These are phyloP conservation scores for Paracoccidioides brasiliensis DNA, from an alignment of 2,329 filamentous ascomycete genomes.

Conservation along the genomic window DNA sequence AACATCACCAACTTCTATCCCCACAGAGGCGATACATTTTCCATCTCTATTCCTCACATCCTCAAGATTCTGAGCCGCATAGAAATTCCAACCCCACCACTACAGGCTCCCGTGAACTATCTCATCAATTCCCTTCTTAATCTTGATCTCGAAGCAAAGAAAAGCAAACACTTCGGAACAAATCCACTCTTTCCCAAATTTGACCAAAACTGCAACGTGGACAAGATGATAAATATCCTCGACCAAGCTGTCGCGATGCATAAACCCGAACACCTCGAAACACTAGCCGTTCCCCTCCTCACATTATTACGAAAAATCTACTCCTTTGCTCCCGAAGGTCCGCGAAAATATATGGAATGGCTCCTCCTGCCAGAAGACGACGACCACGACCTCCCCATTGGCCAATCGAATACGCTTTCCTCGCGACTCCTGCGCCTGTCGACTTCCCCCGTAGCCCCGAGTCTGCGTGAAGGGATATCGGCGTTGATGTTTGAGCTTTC, in stretches of 20 bases:
- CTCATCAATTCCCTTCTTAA: slow-evolving; percentile 74
- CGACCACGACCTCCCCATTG: slow-evolving; percentile 66
- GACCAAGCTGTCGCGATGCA: slow-evolving; percentile 53
- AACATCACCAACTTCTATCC: slow-evolving; percentile 69
- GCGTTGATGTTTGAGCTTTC: slow-evolving; percentile 79
- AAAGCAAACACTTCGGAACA: slow-evolving; percentile 31
- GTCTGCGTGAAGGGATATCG: slow-evolving; percentile 61
- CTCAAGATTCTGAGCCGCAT: slow-evolving; percentile 54
- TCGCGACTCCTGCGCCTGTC: slow-evolving; percentile 66
- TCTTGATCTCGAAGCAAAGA: slow-evolving; percentile 51
- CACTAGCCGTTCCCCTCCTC: slow-evolving; percentile 57
- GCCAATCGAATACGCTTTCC: slow-evolving; percentile 59
- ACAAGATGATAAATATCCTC: slow-evolving; percentile 57
- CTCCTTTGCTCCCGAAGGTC: slow-evolving; percentile 50
- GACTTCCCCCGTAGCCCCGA: slow-evolving; percentile 57
- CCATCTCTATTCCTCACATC: slow-evolving; percentile 54
- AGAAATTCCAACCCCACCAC: slow-evolving; percentile 48
- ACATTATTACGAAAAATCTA: slow-evolving; percentile 60
- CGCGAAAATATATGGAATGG: slow-evolving; percentile 50
- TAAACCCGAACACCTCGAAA: slow-evolving; percentile 57
- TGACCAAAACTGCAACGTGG: slow-evolving; percentile 46
- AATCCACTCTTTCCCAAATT: slow-evolving; percentile 53
- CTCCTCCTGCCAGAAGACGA: slow-evolving; percentile 61
- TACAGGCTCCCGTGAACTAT: slow-evolving; percentile 58
- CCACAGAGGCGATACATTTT: slow-evolving; percentile 49